phyloP scores from a whole-genome alignment of 345 rosid species.

The Laguncularia racemosa region DNA sequence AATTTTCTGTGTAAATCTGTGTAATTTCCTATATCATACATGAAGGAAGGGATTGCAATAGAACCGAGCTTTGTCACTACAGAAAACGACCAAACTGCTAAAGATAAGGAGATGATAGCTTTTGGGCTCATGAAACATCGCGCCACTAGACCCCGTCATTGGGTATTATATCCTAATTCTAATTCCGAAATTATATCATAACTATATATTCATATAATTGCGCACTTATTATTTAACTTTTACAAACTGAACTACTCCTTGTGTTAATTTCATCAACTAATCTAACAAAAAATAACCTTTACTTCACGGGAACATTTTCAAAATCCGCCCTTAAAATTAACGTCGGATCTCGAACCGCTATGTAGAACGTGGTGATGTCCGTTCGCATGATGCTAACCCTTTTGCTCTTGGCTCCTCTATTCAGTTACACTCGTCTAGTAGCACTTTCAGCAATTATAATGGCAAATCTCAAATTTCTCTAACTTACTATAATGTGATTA shows the following conservation, averaged over 20 bases:
- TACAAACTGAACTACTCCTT: too few species aligned
- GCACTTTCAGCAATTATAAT: constrained; percentile 84
- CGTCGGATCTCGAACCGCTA: constrained; percentile 58
- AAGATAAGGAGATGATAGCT: constrained; percentile 85
- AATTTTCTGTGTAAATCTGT: too few species aligned
- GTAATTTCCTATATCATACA: not conserved
- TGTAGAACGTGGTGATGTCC: constrained; percentile 79
- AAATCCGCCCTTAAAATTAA: constrained; percentile 88
- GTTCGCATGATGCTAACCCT: constrained; percentile 78
- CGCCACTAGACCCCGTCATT: constrained; percentile 88
- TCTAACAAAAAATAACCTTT: not conserved
- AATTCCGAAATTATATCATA: too few species aligned
- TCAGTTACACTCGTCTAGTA: constrained; percentile 80
- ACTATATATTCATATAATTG: too few species aligned
- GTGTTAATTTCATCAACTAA: not conserved
- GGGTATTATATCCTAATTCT: too few species aligned
- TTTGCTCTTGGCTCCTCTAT: constrained; percentile 66
- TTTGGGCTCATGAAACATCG: constrained; percentile 92
- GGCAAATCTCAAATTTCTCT: too few species aligned
- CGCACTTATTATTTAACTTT: too few species aligned
- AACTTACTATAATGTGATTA: too few species aligned
- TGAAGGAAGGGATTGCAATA: constrained; percentile 87
- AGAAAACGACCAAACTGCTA: constrained; percentile 73
- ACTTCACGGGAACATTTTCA: constrained; percentile 75
- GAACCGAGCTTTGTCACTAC: constrained; percentile 78